A percentile compares a stretch with the other conserved stretches of the same genome.
phyloP scores from a whole-genome alignment of 345 rosid species.

The Gossypium thurberi region DNA sequence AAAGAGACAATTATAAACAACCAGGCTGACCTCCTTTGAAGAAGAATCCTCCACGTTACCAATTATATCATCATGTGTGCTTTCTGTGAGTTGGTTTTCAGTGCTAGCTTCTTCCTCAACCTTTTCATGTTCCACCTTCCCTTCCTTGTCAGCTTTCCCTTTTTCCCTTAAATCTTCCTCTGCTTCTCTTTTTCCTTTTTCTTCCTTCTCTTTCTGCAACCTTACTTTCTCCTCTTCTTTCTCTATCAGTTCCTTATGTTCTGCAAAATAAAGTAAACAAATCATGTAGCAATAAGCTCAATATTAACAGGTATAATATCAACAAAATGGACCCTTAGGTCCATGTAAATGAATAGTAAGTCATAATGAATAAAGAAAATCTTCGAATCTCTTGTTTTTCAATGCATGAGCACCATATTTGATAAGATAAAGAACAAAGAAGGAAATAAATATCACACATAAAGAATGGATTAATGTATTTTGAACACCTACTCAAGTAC shows the following conservation, averaged over 20 bases:
- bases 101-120: slow-evolving; percentile 20
- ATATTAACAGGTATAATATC: neutral
- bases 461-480: neutral
- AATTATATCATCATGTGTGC: slow-evolving; percentile 32
- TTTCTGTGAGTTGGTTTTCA: slow-evolving; percentile 29
- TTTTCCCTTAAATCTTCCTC: slow-evolving; percentile 42
- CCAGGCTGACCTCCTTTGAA: slow-evolving; percentile 46
- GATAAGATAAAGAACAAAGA: neutral
- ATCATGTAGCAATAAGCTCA: neutral
- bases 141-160: slow-evolving; percentile 31
- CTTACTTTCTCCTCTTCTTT: slow-evolving; percentile 73
- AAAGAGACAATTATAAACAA: neutral
- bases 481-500: neutral
- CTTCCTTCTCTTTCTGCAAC: slow-evolving; percentile 67
- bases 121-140: slow-evolving; percentile 28
- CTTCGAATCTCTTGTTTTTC: neutral
- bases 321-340: neutral
- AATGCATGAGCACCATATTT: neutral
- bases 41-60: slow-evolving; percentile 47
- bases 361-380: neutral
- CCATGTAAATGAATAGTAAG: neutral
- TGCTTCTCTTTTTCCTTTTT: slow-evolving; percentile 60
- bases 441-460: neutral
- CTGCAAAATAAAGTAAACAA: slow-evolving; percentile 32
- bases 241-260: slow-evolving; percentile 78